Evolutionary conservation across 2,329 filamentous ascomycete genomes (phyloP), one percentile per base, ranked within the genome.

Genomic region (Trichoderma arundinaceum): DNA sequence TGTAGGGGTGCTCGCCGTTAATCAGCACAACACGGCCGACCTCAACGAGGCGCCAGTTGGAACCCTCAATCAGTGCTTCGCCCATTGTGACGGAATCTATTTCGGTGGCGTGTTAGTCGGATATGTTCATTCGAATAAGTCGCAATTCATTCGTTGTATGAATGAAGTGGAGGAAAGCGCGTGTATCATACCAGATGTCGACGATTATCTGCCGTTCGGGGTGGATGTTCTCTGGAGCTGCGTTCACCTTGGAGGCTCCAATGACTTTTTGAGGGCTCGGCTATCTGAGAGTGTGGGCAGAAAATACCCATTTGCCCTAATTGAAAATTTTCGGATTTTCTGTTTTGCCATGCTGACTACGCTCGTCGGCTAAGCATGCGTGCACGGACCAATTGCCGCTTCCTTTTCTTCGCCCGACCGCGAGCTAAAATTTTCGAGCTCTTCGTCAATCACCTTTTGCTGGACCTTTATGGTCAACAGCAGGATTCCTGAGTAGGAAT

Each of bases 21-120:
- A 98, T 90, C 82, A 96, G 89, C 81, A 97, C 90, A 79, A 99
- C 89, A 81, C 95, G 93, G 89, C 95, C 95, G 83, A 97, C 92
- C 90, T 99, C 94, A 82, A 99, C 94, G 83, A 93, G 88, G 87
- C 94, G 94, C 93, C 93, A 96, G 82, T 89, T 87, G 79, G 91
- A 90, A 81, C 88, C 84, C 84, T 90, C 89, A 83, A 94, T 89
- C 78, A 89, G 84, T 84, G 90, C 89, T 86, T 92, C 89, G 84
- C 90, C 89, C 90, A 92, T 92, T 88, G 82, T 90, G 86, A 83
- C 83, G 82, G 80, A 83, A 58, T 65, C 63, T 67, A 17, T 52
- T 44, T 62, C 51, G 66, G 46, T 64, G 69, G 67, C 68, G 67
- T 71, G 75, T 79, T 72, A 78, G 76, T 76, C 75, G 71, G 71